phyloP scores from a whole-genome alignment of 2,329 filamentous ascomycete genomes.

The Talaromyces piceae region DNA sequence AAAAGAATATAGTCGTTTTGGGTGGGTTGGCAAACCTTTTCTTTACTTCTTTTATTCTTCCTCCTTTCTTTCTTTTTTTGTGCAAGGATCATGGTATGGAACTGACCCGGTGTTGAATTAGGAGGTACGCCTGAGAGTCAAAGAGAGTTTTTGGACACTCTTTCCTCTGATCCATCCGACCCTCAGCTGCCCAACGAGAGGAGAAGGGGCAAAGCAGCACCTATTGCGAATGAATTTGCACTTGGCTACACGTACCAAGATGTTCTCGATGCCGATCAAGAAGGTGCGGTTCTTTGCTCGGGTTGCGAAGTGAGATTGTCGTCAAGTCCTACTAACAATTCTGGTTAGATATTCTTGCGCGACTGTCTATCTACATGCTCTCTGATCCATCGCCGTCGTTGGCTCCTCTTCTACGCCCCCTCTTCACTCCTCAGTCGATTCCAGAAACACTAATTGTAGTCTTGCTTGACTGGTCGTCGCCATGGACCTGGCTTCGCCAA shows the following conservation, averaged over 20 bases:
- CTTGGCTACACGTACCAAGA: slow-evolving; percentile 94
- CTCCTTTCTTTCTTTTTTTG: no score
- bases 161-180: slow-evolving; percentile 38
- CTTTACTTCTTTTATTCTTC: no score
- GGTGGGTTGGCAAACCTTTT: slow-evolving; percentile 46
- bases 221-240: slow-evolving; percentile 85
- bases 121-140: slow-evolving; percentile 77
- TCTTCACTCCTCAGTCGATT: slow-evolving; percentile 75
- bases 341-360: slow-evolving; percentile 69
- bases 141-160: slow-evolving; percentile 67
- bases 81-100: no score
- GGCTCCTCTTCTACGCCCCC: slow-evolving; percentile 71
- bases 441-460: slow-evolving; percentile 82
- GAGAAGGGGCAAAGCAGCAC: slow-evolving; percentile 53
- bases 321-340: background rate
- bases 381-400: slow-evolving; percentile 79
- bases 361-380: slow-evolving; percentile 81
- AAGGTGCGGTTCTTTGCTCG: slow-evolving; percentile 50
- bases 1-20: slow-evolving; percentile 84
- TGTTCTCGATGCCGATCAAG: slow-evolving; percentile 86
- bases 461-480: slow-evolving; percentile 90
- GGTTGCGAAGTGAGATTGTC: background rate
- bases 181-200: slow-evolving; percentile 40
- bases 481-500: slow-evolving; percentile 86
- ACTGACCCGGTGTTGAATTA: slow-evolving; percentile 26